Conservation (phyloP, 2,329 filamentous ascomycete genomes). For the Colletotrichum lentis region DNA sequence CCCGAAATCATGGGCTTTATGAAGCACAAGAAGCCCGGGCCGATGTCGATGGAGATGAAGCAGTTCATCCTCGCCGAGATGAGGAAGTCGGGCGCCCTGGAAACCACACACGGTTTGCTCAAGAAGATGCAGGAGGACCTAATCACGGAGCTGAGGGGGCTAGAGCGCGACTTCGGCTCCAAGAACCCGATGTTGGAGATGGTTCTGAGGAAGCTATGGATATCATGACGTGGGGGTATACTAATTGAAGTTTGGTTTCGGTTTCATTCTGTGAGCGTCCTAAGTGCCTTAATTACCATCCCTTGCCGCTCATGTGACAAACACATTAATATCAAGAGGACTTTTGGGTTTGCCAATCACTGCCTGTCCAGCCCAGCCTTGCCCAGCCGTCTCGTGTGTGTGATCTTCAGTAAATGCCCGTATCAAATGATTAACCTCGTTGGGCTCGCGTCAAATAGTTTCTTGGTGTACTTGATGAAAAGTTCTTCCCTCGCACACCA, state of each 20-base stretch:
- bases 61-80: conserved; percentile 5
- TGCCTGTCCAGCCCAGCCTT: no score
- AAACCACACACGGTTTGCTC: not conserved
- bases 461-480: no score
- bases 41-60: conserved; percentile 16
- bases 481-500: no score
- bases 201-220: conserved; percentile 1
- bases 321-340: no score
- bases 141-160: not conserved
- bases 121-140: not conserved
- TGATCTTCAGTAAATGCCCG: no score
- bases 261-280: no score
- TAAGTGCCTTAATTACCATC: not conserved
- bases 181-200: conserved; percentile 7
- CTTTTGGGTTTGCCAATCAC: no score
- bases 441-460: no score
- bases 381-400: no score
- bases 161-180: not conserved
- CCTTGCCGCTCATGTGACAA: no score
- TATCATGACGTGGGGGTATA: not conserved
- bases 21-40: conserved; percentile 18
- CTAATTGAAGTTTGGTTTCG: no score
- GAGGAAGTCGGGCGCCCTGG: conserved; percentile 1
- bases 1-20: conserved; percentile 17
- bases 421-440: no score